Evolutionary conservation across 2,329 filamentous ascomycete species (phyloP), one percentile per base, ranked within the genome.

Genomic region (Aspergillus tanneri): DNA sequence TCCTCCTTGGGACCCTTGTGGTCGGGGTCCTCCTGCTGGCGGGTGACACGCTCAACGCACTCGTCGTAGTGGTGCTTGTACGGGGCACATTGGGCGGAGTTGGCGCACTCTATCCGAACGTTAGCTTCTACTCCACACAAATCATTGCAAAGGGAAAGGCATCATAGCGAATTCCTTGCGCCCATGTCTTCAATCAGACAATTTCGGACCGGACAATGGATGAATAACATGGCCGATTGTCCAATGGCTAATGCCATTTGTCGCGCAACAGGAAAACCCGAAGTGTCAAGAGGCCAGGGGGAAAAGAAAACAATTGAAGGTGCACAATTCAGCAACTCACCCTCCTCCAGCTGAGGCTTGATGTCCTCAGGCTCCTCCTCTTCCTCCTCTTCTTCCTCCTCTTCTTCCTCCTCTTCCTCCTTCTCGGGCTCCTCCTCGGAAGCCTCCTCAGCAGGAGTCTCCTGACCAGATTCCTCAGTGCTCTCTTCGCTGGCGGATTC

Each of bases 1-100:
- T 97, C 91, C 82, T 99, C 93, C 66, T 88, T 84, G 64, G 85
- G 77, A 47, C 78, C 85, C 75, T 85, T 84, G 74, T 81, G 79
- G 63, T 86, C 84, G 57, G 86, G 81, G 62, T 86, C 82, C 66
- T 90, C 83, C 63, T 79, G 71, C 68, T 80, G 73, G 64, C 59
- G 74, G 53, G 85, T 89, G 62, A 99, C 93, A 65, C 93, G 90
- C 83, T 96, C 91, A 63, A 92, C 90, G 73, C 93, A 99, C 77
- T 96, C 90, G 60, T 97, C 92, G 73, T 87, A 97, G 82, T 99
- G 93, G 81, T 97, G 92, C 85, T 97, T 99, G 69, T 83, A 82
- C 51, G 87, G 85, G 54, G 86, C 80, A 77, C 93, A 99, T 74
- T 88, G 79, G 72, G 86, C 81, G 58, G 90, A 90, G 72, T 92